Base-by-base conservation (phyloP, 805 yeast species). In the Saccharomycopsis oosterbeekiorum region DNA sequence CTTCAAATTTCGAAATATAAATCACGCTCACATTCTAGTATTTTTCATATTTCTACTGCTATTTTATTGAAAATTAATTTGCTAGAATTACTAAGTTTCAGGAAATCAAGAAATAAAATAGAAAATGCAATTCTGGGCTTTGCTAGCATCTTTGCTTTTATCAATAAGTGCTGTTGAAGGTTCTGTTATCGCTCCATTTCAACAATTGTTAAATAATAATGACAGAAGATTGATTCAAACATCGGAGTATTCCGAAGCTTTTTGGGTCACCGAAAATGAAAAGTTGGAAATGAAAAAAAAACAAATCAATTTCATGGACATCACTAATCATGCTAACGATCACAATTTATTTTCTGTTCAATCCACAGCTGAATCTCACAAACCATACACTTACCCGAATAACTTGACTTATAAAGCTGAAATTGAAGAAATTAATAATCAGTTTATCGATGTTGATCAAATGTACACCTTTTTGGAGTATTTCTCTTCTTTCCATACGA, bases 401-500 rank as follows among this genome's bases (percentile, higher is more conserved):
- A 40, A 55, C 12, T 55, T 61, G 42, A 58, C 59, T 15, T 51
- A 58, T 39, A 37, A 19, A 26, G 36, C 43, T 4, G 61, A 55
- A 34, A 58, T 61, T 14, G 55, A 58, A n/a, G 29, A 55, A 2
- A 19, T 56, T 39, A 55, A 39, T 36, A 47, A 37, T n/a, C 43
- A 55, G n/a, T 36, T 59, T 37, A 39, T 47, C 11, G 62, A 75
- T 2, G 81, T 89, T 61, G 77, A 80, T 65, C 73, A 73, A 59
- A 78, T 88, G 74, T 74, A 80, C 67, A 72, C 73, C 29, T 81
- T 81, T 66, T 77, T 90, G 71, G 81, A 83, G 21, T 73, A 78
- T 57, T 84, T 89, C 69, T 76, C 92, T 4, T 80, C 87, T 50
- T 89, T 89, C 70, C 82, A 76, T 72, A 85, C 91, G 19, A 80